A percentile compares a stretch with the other conserved stretches of the same genome.
phyloP scores from a whole-genome alignment of 73 alveolate species.

The Paramecium sonneborni region DNA sequence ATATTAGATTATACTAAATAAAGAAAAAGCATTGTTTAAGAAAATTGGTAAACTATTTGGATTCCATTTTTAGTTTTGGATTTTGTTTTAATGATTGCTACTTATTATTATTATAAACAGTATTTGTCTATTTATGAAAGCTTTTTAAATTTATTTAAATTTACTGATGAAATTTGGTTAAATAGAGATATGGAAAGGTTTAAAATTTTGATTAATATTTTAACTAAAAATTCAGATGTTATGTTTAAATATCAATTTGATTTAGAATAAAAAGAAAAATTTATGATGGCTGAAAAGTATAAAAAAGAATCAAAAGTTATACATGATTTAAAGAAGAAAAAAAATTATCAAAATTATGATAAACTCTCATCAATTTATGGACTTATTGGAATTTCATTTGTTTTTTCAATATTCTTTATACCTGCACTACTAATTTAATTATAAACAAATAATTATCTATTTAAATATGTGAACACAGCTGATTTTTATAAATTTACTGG shows the following conservation, averaged over 20 bases:
- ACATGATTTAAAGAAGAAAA: not conserved
- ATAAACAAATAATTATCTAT: slow-evolving; percentile 16
- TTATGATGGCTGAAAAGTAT: slow-evolving; percentile 49
- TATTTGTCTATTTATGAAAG: not conserved
- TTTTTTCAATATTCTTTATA: not conserved
- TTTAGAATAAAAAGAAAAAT: slow-evolving; percentile 36
- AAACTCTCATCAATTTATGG: not conserved
- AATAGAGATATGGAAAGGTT: slow-evolving; percentile 29
- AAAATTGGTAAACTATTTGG: slow-evolving; percentile 1
- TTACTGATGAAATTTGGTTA: not conserved
- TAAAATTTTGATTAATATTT: not conserved
- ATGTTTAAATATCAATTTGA: slow-evolving; percentile 40
- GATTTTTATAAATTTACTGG: not conserved
- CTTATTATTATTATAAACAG: not conserved
- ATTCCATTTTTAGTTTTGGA: not conserved
- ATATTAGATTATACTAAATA: not conserved
- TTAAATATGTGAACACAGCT: slow-evolving; percentile 20
- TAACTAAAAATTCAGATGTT: not conserved
- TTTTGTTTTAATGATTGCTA: not conserved
- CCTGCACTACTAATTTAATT: not conserved
- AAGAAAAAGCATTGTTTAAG: not conserved
- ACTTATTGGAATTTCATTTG: not conserved
- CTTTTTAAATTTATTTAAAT: slow-evolving; percentile 9
- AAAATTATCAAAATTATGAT: not conserved
- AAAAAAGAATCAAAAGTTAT: slow-evolving; percentile 15